A percentile compares a stretch with the other conserved stretches of the same genome.
phyloP scores from a whole-genome alignment of 2,329 filamentous ascomycete genomes.

The Talaromyces sp. region DNA sequence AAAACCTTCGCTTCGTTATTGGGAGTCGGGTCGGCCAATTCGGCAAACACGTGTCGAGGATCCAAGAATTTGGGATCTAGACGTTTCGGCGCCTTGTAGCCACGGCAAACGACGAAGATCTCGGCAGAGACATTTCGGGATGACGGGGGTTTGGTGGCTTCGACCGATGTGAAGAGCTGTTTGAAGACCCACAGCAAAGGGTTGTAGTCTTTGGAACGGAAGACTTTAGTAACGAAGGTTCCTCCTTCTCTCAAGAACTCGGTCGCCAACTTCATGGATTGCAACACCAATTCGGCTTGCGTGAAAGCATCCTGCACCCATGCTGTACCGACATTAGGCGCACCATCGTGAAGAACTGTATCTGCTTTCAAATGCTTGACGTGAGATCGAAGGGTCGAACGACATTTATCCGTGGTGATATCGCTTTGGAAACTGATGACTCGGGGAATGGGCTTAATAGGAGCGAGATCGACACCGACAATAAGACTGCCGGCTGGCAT shows the following conservation, averaged over 20 bases:
- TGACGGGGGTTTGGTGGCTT: conserved; percentile 94
- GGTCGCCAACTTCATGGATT: conserved; percentile 88
- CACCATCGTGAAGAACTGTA: conserved; percentile 92
- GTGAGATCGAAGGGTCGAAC: conserved; percentile 81
- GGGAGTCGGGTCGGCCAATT: conserved; percentile 76
- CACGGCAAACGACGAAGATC: conserved; percentile 95
- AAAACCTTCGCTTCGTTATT: conserved; percentile 99
- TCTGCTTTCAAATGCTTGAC: conserved; percentile 96
- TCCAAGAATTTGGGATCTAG: conserved; percentile 93
- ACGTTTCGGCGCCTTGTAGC: conserved; percentile 90
- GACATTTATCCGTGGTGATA: conserved; percentile 95
- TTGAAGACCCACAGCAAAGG: conserved; percentile 95
- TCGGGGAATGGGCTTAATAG: conserved; percentile 92
- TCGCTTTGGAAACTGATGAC: conserved; percentile 96
- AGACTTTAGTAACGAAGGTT: conserved; percentile 95
- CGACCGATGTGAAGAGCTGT: conserved; percentile 90
- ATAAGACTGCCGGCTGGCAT: conserved; percentile 91
- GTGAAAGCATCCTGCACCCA: conserved; percentile 99
- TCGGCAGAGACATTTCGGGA: conserved; percentile 95
- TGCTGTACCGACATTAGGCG: conserved; percentile 94
- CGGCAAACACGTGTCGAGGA: conserved; percentile 83
- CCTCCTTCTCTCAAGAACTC: conserved; percentile 88
- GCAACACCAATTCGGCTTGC: conserved; percentile 86
- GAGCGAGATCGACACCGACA: conserved; percentile 87
- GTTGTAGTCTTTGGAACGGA: conserved; percentile 96